A percentile compares a stretch with the other conserved stretches of the same genome.
phyloP scores from a whole-genome alignment of 345 rosid genomes.

The Viola odorata region DNA sequence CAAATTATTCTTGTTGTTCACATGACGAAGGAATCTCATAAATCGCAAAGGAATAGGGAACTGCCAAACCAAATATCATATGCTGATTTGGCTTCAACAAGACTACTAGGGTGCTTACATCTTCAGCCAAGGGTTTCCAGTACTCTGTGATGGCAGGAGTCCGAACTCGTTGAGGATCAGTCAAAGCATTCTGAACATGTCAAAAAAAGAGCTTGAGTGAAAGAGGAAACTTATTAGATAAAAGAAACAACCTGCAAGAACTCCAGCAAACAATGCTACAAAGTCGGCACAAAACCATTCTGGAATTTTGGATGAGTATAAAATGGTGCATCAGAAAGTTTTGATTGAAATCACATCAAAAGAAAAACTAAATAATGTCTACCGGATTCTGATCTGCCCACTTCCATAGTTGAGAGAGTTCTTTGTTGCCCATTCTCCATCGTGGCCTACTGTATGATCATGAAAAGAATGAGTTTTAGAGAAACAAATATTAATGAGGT shows the following conservation, averaged over 20 bases:
- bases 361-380: constrained; percentile 11
- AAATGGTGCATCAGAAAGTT: background rate
- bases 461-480: background rate
- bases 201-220: constrained; percentile 16
- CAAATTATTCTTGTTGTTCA: constrained; percentile 3
- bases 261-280: background rate
- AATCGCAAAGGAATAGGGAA: background rate
- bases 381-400: constrained; percentile 98
- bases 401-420: constrained; percentile 96
- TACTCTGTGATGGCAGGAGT: constrained; percentile 83
- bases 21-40: background rate
- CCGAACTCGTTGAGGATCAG: constrained; percentile 83
- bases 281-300: background rate
- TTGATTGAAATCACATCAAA: background rate
- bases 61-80: background rate
- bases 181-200: constrained; percentile 68
- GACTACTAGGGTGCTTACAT: constrained; percentile 47
- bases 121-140: constrained; percentile 96
- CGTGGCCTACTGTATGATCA: constrained; percentile 60
- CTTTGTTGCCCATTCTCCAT: constrained; percentile 93
- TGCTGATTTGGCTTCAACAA: constrained; percentile 1
- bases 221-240: background rate
- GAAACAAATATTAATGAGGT: too few species aligned
- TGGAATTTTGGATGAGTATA: background rate
- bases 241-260: constrained; percentile 2